Evolutionary conservation across 2,329 filamentous ascomycete genomes (phyloP).

Genomic region (Trichothecium sympodiale): DNA sequence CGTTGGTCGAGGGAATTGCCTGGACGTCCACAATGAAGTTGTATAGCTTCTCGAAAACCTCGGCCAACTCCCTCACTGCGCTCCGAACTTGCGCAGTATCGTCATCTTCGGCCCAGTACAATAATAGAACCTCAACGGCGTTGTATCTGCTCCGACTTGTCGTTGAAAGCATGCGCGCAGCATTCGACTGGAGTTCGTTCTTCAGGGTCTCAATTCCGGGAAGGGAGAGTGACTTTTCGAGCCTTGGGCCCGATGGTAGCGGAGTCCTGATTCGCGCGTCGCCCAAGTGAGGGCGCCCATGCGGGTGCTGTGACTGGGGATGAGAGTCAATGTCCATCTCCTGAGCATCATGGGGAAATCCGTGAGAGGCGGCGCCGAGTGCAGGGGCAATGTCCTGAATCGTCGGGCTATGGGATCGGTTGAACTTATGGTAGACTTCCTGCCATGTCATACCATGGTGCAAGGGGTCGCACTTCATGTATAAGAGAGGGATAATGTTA

Average conservation of each 20-base stretch:
- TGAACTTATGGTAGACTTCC: conserved; percentile 43
- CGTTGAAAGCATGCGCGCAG: conserved; percentile 36
- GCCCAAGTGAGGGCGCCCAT: conserved; percentile 27
- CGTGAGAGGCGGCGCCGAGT: conserved; percentile 17
- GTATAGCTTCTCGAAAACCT: conserved; percentile 41
- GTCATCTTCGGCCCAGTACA: conserved; percentile 45
- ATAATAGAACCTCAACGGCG: conserved; percentile 39
- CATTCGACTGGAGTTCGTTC: conserved; percentile 39
- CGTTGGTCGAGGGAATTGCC: conserved; percentile 36
- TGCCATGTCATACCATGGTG: conserved; percentile 53
- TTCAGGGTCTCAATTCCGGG: conserved; percentile 40
- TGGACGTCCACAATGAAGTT: conserved; percentile 36
- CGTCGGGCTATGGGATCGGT: conserved; percentile 38
- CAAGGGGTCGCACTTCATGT: conserved; percentile 42
- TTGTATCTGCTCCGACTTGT: conserved; percentile 41
- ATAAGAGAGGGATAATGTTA: conserved; percentile 4
- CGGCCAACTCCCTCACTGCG: conserved; percentile 35
- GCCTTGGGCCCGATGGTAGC: conserved; percentile 42
- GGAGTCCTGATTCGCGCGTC: conserved; percentile 44
- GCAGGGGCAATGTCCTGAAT: conserved; percentile 37
- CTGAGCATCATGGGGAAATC: conserved; percentile 33
- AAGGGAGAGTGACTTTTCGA: conserved; percentile 37
- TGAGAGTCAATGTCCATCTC: conserved; percentile 45
- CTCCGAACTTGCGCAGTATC: conserved; percentile 26
- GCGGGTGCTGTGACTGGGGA: conserved; percentile 18